Evolutionary conservation across 805 yeast species (phyloP), one percentile per base, ranked within the genome.

Genomic region (Candida montana): DNA sequence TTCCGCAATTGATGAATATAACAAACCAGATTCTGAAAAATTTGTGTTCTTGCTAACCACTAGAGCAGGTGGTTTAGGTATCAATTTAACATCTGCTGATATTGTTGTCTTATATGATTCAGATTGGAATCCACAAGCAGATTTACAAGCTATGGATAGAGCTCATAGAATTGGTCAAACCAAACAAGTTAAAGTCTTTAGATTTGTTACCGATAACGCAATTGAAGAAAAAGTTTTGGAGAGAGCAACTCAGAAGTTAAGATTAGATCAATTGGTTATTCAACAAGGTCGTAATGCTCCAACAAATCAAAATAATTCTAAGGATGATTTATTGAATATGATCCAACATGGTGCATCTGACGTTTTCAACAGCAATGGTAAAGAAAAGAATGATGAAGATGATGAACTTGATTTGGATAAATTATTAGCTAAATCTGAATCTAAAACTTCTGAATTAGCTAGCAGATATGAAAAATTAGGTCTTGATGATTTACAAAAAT

Each of bases 101-200:
- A 69, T 81, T 48, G 95, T 84, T 35, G 74, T 84, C 3, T 61
- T 84, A 34, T 84, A 69, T 57, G 95, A 84, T 62, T 81, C 89
- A 3, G 95, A 84, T 59, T 84, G 95, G 95, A 84, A 84, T 51
- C 95, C 95, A 1, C 95, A 84, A 57, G 93, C 91, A 4, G 95
- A 84, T 69, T 71, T 84, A 50, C 95, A 84, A 62, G 91, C 91
- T 1, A 84, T 84, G 93, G 95, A 84, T 58, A 74, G 95, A 67
- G 93, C 93, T 0, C 95, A 84, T 62, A 75, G 95, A 70, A 84
- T 84, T 57, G 95, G 95, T 7, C 95, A 84, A 59, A 84, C 82
- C 34, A 84, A 83, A 51, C 95, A 84, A 59, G 95, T 84, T 23
- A 79, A 76, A 54, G 93, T 84, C 3, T 84, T 78, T 55, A 69